Evolutionary conservation across 495 filamentous ascomycete genomes (phyloP), one percentile per base, ranked within the genome.

Genomic region (Aspergillus sparsus): DNA sequence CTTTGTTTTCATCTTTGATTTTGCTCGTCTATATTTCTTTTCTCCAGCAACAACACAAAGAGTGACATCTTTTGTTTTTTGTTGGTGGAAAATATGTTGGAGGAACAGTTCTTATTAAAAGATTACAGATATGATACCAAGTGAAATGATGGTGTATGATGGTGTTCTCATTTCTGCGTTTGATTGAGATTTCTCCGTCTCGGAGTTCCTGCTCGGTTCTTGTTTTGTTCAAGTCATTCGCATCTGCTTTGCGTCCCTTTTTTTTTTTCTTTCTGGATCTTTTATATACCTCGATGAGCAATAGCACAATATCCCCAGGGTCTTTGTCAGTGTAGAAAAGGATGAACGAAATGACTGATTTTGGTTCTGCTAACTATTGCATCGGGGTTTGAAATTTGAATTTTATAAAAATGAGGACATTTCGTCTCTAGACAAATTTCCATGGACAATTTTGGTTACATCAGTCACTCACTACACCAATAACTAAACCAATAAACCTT

Each of bases 51-150:
- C 21, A 27, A 27, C 21, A 27, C 21, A 27, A 27, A 27, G 21
- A 27, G 16, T 49, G 44, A 33, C 18, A n/a, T 37, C 13, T n/a
- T 15, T 27, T 58, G 36, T 57, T 35, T 44, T 27, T 39, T 21
- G 15, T 35, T 31, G 21, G 47, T 16, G 21, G 50, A 21, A 59
- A 54, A 53, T 32, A 54, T 33, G 44, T 42, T 21, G 42, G 49
- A 32, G 27, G 46, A 52, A 44, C 49, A 61, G 46, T 51, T 37
- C 61, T 42, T 39, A 49, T 61, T 59, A 53, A 57, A 63, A 63
- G 33, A 50, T 60, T 59, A 39, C 55, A 66, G 62, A 63, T 63
- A 69, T 67, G 67, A 69, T 69, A 69, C 67, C 64, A 67, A 65
- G 57, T 67, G 64, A 67, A 64, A 66, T 52, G 62, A 67, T 62